Base-by-base conservation (phyloP, 2,329 filamentous ascomycete species). In the Dactylellina cionopaga region DNA sequence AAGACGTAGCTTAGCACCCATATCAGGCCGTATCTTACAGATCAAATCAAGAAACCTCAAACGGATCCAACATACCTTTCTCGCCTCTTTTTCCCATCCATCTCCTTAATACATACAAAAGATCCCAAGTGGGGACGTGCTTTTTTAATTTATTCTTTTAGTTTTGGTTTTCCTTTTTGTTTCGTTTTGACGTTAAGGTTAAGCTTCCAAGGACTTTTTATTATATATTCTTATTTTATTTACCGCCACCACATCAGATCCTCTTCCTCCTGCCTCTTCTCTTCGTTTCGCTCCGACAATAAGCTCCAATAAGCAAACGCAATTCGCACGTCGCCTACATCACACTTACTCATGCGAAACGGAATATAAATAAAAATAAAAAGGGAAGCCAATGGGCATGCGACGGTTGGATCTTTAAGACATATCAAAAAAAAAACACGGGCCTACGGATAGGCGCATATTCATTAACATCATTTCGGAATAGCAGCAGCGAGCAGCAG, bases 151-250 rank as follows among this genome's bases (percentile, higher is more conserved):
- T n/a, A n/a, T n/a, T n/a, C n/a, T n/a, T n/a, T n/a, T n/a, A n/a
- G n/a, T n/a, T n/a, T n/a, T n/a, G n/a, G n/a, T n/a, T 24, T 31
- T 5, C 19, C 25, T n/a, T 39, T 54, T 11, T 54, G 15, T 24
- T 22, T 49, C 11, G 24, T 49, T 49, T 24, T n/a, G 35, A 39
- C 35, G 35, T 39, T 55, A 66, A 58, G 22, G 52, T 66, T 66
- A 66, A 66, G 51, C 62, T 66, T 66, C 60, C 49, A 31, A 56
- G 31, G 56, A 56, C 25, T 13, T 37, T 54, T 37, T 43, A 9
- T 39, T 11, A 22, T 9, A 43, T 43, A 43, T 43, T n/a, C n/a
- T n/a, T n/a, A n/a, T n/a, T 29, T 29, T 60, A 60, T 65, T 66
- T 44, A 47, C 51, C 62, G 51, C 62, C 62, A 66, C 41, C 62